These are phyloP conservation scores for Boletus sp. DNA, from an alignment of 768 basidiomycete genomes.

Conservation along the genomic window DNA sequence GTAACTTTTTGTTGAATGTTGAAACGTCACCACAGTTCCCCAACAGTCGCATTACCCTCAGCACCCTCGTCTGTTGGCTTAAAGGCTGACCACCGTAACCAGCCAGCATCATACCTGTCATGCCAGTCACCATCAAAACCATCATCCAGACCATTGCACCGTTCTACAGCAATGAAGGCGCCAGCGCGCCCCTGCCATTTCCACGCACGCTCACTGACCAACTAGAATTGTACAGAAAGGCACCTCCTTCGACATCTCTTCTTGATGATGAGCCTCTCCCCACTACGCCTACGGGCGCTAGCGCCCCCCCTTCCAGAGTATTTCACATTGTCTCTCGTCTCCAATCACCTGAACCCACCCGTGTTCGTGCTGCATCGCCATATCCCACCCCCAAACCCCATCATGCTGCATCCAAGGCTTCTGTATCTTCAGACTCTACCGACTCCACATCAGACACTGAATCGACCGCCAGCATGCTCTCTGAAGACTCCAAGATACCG, in stretches of 20 bases:
- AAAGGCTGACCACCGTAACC: too few relatives aligned
- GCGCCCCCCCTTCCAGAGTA: too few relatives aligned
- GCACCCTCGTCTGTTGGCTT: too few relatives aligned
- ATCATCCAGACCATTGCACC: not conserved
- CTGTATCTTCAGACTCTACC: not conserved
- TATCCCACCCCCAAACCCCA: too few relatives aligned
- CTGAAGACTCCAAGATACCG: slow-evolving; percentile 20
- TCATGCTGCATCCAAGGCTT: not conserved
- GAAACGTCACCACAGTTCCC: too few relatives aligned
- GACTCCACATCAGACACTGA: not conserved
- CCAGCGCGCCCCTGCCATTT: not conserved
- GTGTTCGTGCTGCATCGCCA: too few relatives aligned
- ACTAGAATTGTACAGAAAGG: not conserved
- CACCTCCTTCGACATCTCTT: not conserved
- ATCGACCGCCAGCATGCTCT: not conserved
- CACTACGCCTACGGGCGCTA: not conserved
- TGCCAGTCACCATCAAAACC: slow-evolving; percentile 1
- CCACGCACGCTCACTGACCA: slow-evolving; percentile 1
- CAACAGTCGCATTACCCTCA: too few relatives aligned
- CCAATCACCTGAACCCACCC: too few relatives aligned
- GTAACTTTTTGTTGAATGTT: too few relatives aligned
- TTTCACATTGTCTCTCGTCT: too few relatives aligned
- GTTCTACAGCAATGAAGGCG: not conserved
- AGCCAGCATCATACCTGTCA: too few relatives aligned
- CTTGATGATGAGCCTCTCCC: not conserved